Base-by-base conservation (phyloP, 805 yeast genomes). In the Grigorovia jiainica region DNA sequence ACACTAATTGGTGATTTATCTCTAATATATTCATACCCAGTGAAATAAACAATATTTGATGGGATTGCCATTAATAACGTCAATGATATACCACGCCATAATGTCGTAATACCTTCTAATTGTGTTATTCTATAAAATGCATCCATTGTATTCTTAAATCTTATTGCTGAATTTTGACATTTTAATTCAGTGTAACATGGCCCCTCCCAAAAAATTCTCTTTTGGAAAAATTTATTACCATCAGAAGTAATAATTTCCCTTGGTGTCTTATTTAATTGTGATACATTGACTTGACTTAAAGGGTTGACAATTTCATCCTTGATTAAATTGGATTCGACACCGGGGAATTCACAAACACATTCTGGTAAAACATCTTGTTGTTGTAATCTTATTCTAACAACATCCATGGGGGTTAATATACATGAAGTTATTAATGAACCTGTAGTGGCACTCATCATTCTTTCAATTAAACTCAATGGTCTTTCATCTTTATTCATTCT, bases 21-120 rank as follows among this genome's bases (percentile, higher is more conserved):
- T 50, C 95, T 66, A 37, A 90, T 66, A 46, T 81, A 75, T 52
- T 92, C 98, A 59, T 92, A 92, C 0, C 97, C 95, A 1, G 94
- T 83, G 65, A 87, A 92, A 60, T 92, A 92, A 5, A 92, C 89
- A 46, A 92, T 83, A 52, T 90, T 92, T 0, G 96, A 75, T 1
- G 98, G 98, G 1, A 89, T 72, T 0, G 96, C 86, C 95, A 92
- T 92, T 11, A 82, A 44, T 16, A 92, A 64, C 0, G 95, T 86
- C 24, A 90, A 59, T 0, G 90, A 75, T 7, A 92, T 70, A 0
- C 98, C 98, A 41, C 97, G 68, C 90, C 96, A 92, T 15, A 92
- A 66, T 0, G 95, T 80, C 1, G 69, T 39, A 0, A 76, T 21
- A 0, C 98, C 98, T 61, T 92, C 98, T 20, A 73, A 67, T 24